Conservation (phyloP, 1,284 basidiomycete species). For the Porphyrellus sp. region DNA sequence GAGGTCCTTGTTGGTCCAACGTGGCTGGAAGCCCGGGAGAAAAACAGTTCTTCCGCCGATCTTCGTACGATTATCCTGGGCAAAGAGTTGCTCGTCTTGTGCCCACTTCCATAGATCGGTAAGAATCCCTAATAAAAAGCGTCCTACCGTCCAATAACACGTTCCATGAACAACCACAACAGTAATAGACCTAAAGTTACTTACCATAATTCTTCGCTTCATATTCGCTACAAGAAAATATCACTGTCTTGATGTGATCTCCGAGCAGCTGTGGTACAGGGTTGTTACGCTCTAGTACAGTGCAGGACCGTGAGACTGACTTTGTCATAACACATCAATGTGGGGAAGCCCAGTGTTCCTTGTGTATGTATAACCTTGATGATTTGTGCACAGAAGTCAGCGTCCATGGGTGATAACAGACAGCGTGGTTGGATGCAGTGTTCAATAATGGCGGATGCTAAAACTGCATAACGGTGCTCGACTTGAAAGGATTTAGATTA, state of each 20-base stretch:
- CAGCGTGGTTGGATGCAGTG: slow-evolving; percentile 93
- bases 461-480: slow-evolving; percentile 49
- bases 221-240: slow-evolving; percentile 93
- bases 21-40: slow-evolving; percentile 64
- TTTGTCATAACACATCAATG: slow-evolving; percentile 83
- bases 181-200: slow-evolving; percentile 11
- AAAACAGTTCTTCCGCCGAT: slow-evolving; percentile 59
- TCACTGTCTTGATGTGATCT: slow-evolving; percentile 77
- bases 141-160: slow-evolving; percentile 47
- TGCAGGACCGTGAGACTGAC: slow-evolving; percentile 39
- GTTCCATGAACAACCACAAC: not conserved
- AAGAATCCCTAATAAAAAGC: slow-evolving; percentile 80
- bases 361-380: slow-evolving; percentile 84
- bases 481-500: slow-evolving; percentile 20
- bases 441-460: slow-evolving; percentile 73
- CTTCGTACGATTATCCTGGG: slow-evolving; percentile 66
- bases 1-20: slow-evolving; percentile 46
- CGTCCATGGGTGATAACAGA: slow-evolving; percentile 92
- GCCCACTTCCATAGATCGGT: slow-evolving; percentile 78
- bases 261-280: slow-evolving; percentile 61
- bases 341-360: slow-evolving; percentile 86
- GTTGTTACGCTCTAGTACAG: slow-evolving; percentile 9
- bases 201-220: slow-evolving; percentile 93
- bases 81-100: slow-evolving; percentile 61
- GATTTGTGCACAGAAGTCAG: slow-evolving; percentile 90